Evolutionary conservation across 2,329 filamentous ascomycete genomes (phyloP).

Genomic region (Cryphonectria carpinicola): DNA sequence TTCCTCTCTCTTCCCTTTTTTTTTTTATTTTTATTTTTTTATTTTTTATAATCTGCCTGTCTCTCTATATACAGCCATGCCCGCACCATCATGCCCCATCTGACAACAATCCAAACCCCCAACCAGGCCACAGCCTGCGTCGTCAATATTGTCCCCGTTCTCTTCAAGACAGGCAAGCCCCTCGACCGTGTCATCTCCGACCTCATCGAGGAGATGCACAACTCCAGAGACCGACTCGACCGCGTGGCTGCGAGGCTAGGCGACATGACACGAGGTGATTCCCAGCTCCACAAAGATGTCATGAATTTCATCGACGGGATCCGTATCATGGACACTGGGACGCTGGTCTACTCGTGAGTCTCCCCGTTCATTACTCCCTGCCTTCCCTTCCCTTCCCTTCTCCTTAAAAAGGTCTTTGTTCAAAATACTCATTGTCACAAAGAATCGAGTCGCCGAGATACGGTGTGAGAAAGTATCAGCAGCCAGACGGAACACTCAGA

Average conservation of each 20-base stretch:
- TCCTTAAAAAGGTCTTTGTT: neutral
- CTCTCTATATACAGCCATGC: neutral
- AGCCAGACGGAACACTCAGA: conserved; percentile 40
- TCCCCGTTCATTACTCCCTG: too few relatives aligned
- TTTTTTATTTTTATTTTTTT: neutral
- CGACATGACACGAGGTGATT: conserved; percentile 23
- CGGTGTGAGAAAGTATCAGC: conserved; percentile 36
- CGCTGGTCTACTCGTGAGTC: conserved; percentile 40
- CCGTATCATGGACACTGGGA: conserved; percentile 38
- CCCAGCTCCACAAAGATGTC: conserved; percentile 27
- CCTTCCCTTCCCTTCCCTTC: neutral
- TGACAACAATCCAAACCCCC: neutral
- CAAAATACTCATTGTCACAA: conserved; percentile 33
- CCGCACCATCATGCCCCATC: neutral
- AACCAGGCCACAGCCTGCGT: conserved; percentile 31
- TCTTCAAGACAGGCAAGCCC: conserved; percentile 26
- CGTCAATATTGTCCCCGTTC: conserved; percentile 30
- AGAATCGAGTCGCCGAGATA: conserved; percentile 42
- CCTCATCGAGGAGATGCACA: conserved; percentile 25
- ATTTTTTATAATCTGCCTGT: neutral
- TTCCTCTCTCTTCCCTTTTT: neutral
- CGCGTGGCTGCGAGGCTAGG: conserved; percentile 17
- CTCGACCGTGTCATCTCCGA: conserved; percentile 18
- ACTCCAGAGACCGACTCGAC: conserved; percentile 27
- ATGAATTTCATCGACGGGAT: conserved; percentile 38